phyloP scores from a whole-genome alignment of 148 eudicot species.

The Heliosperma pusillum region DNA sequence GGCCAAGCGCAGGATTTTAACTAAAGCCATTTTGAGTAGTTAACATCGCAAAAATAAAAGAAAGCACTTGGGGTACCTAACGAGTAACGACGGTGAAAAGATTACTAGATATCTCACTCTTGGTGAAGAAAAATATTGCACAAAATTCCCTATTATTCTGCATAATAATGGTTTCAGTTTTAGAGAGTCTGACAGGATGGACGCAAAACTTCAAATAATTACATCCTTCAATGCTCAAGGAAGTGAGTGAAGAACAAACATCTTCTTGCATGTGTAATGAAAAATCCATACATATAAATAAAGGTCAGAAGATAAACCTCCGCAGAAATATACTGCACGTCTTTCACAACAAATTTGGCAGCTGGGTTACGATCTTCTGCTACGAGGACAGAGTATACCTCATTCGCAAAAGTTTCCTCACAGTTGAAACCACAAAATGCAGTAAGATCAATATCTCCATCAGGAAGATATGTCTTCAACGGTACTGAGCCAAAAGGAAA shows the following conservation, averaged over 20 bases:
- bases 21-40: no score
- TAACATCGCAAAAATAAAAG: no score
- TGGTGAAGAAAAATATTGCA: no score
- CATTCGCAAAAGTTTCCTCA: constrained; percentile 59
- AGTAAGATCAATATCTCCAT: constrained; percentile 94
- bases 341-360: constrained; percentile 77
- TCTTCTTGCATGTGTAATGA: not conserved
- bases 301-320: constrained; percentile 54
- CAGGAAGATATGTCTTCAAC: constrained; percentile 88
- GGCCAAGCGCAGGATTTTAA: not conserved
- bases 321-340: constrained; percentile 83
- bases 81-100: no score
- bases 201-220: not conserved
- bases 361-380: constrained; percentile 53
- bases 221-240: not conserved
- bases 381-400: constrained; percentile 55
- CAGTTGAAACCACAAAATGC: constrained; percentile 54
- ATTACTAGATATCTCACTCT: no score
- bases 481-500: constrained; percentile 94
- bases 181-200: not conserved
- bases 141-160: no score
- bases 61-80: no score
- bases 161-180: no score
- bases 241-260: not conserved
- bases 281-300: constrained; percentile 9